These are phyloP conservation scores for Globisporangium iwayamae DNA, from an alignment of 352 stramenopile species.

Conservation along the genomic window DNA sequence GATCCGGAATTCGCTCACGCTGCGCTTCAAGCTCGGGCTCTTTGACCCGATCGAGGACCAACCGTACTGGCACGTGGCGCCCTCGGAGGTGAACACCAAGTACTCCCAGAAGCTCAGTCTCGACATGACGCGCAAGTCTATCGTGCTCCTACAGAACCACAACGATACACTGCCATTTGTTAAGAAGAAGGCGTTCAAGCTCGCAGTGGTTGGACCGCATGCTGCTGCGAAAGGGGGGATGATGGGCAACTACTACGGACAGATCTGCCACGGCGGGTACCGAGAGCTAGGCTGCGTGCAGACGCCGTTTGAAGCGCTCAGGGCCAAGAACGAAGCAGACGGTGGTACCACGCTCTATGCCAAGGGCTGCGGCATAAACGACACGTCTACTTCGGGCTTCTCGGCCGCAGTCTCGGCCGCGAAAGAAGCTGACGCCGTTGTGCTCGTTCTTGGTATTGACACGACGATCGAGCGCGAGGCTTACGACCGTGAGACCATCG, in stretches of 20 bases:
- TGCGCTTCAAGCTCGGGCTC: constrained; percentile 90
- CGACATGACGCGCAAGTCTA: constrained; percentile 75
- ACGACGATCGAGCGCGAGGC: constrained; percentile 75
- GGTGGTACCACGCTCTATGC: constrained; percentile 26
- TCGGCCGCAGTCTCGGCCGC: constrained; percentile 38
- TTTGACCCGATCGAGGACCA: constrained; percentile 89
- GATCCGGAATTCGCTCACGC: constrained; percentile 63
- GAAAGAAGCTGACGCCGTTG: constrained; percentile 41
- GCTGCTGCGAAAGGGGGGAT: constrained; percentile 46
- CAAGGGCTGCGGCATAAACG: constrained; percentile 55
- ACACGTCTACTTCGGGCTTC: constrained; percentile 57
- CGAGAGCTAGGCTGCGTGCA: constrained; percentile 58
- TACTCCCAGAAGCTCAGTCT: constrained; percentile 61
- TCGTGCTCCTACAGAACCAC: constrained; percentile 94
- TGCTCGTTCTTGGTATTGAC: constrained; percentile 85
- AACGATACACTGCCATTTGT: constrained; percentile 61
- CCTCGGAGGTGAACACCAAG: constrained; percentile 70
- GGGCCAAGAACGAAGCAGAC: constrained; percentile 30
- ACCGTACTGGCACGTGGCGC: constrained; percentile 70
- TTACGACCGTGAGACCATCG: constrained; percentile 69
- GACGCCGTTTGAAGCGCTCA: constrained; percentile 69
- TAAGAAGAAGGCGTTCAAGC: constrained; percentile 28
- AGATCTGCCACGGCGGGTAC: constrained; percentile 81
- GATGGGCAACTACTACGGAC: constrained; percentile 86
- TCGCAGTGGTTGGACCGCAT: constrained; percentile 85